Evolutionary conservation across 805 yeast genomes (phyloP), one percentile per base, ranked within the genome.

Genomic region (Candida sphagnicola): DNA sequence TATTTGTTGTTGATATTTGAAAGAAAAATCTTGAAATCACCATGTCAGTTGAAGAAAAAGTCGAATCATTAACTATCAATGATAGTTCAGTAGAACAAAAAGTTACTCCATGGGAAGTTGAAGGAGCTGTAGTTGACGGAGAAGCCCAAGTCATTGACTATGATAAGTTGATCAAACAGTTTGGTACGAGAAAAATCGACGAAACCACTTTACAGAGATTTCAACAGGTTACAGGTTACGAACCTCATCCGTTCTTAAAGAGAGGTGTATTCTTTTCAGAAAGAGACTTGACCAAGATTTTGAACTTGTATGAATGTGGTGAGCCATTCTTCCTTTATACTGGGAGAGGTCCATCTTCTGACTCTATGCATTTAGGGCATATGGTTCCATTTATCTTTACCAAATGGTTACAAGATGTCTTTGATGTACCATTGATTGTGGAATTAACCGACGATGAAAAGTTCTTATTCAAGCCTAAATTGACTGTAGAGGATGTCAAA

Each of bases 361-460:
- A 84, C 51, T 83, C 93, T 15, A 83, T 93, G 86, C 99, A 93
- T 61, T 72, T 93, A 67, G 99, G 99, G 38, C 99, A 93, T 63
- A 82, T 91, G 89, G 77, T 90, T 44, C 99, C 99, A 13, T 93
- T 93, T 58, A 63, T 85, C 23, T 93, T 93, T 71, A 93, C 99
- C 40, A 89, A 90, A 64, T 93, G 98, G 98, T 74, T 93, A 53
- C 99, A 93, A 64, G 97, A 91, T 33, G 98, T 91, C 2, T 93
- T 93, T 60, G 98, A 93, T 59, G 96, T 79, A 42, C 98, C 99
- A 15, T 73, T 93, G 46, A 95, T 93, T 28, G 80, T 93, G 50
- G 97, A 93, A 64, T 67, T 88, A 65, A 90, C 97, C 3, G 99
- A 93, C 61, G 99, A 93, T 62, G 99, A 93, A 64, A 93, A 93